A percentile compares a stretch with the other conserved stretches of the same genome.
Evolutionary conservation across 306 rosid genomes (phyloP).

Genomic region (Fragaria nilgerrensis): DNA sequence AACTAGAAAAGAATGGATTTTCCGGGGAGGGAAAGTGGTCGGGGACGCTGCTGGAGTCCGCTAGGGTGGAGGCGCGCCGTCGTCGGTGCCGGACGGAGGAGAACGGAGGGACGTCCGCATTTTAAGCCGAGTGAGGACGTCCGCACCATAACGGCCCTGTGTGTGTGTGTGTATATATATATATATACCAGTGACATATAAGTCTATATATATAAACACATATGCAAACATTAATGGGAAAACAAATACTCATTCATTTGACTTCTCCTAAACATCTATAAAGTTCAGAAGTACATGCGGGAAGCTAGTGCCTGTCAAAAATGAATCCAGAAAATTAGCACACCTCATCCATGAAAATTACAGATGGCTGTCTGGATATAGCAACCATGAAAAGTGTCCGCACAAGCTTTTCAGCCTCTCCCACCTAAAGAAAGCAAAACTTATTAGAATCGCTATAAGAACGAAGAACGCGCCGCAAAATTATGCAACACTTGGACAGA

Average conservation of each 20-base stretch:
- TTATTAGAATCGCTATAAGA: slow-evolving; percentile 18
- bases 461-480: background rate
- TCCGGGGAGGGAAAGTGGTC: no score
- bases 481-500: slow-evolving; percentile 16
- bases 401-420: slow-evolving; percentile 96
- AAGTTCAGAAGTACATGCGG: background rate
- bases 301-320: background rate
- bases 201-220: background rate
- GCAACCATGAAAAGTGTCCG: slow-evolving; percentile 93
- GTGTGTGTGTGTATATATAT: no score
- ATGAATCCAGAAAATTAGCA: slow-evolving; percentile 10
- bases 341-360: slow-evolving; percentile 97
- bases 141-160: no score
- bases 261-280: background rate
- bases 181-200: background rate
- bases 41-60: no score
- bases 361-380: slow-evolving; percentile 89
- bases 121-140: no score
- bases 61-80: no score
- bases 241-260: background rate
- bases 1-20: no score
- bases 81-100: no score
- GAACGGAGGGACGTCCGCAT: no score
- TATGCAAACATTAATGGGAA: background rate
- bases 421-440: slow-evolving; percentile 59